Base-by-base conservation (phyloP, 305 asterid genomes). In the Fraxinus dipetala region DNA sequence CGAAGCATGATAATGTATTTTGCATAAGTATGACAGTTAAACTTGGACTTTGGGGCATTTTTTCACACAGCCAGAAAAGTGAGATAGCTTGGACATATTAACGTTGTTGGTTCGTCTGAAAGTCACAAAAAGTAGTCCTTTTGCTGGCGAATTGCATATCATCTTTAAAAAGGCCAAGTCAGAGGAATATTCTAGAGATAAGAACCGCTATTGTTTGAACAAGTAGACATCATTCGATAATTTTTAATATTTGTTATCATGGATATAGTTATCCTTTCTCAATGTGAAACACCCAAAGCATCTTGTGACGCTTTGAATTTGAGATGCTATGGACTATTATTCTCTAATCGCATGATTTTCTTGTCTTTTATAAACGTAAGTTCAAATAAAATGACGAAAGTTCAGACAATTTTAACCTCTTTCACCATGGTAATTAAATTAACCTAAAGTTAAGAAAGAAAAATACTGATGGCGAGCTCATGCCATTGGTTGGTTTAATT, bases 101-200 rank as follows among this genome's bases (percentile, higher is more conserved):
- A 24, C n/a, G 34, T 26, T 65, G 72, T 65, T 65, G 35, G 73
- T 65, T 65, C 73, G 16, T 24, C 6, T 3, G 34, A 9, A 63
- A 9, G 72, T 22, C 32, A 63, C 72, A 63, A 63, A 9, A 24
- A 22, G 32, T 61, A 61, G 31, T 24, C 34, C 31, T 22, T 48
- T 73, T 79, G 48, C 56, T 84, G 82, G 85, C 72, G 36, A 82
- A 84, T 73, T 78, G 56, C 28, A 35, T 61, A 84, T 81, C 81
- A 79, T 45, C 35, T 77, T 56, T 31, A 79, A 82, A 81, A 61
- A 78, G 77, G 77, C 24, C 79, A 72, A 80, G 45, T 78, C 77
- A 34, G 76, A 59, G 79, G 40, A 77, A 45, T 83, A 45, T 75
- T 22, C n/a, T 61, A 79, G 34, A 78, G 88, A 87, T 83, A 87